A percentile compares a stretch with the other conserved stretches of the same genome.
Evolutionary conservation across 768 basidiomycete species (phyloP).

Genomic region (Xerocomus brunneocitrinus): DNA sequence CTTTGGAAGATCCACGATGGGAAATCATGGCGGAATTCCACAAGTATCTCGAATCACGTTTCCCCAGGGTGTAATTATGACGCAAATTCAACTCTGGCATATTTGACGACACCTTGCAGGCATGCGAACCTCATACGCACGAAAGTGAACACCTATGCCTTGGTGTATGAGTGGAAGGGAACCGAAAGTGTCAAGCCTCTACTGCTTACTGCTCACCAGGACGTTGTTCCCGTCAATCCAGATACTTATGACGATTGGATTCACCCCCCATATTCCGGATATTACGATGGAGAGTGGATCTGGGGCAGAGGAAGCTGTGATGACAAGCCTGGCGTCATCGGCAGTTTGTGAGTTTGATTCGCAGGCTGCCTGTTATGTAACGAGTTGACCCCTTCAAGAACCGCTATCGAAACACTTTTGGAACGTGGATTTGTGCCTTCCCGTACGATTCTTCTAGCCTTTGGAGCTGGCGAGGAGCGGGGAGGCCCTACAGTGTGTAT

Average conservation of each 20-base stretch:
- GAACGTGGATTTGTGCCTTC: constrained; percentile 28
- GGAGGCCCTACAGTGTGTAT: constrained; percentile 35
- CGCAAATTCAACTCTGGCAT: neutral
- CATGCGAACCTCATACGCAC: constrained; percentile 47
- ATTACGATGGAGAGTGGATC: constrained; percentile 41
- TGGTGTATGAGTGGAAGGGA: constrained; percentile 63
- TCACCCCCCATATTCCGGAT: constrained; percentile 47
- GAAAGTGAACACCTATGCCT: constrained; percentile 55
- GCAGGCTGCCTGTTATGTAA: neutral
- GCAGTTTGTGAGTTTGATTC: constrained; percentile 27
- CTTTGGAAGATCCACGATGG: constrained; percentile 46
- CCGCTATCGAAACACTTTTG: constrained; percentile 24
- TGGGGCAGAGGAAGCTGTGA: constrained; percentile 47
- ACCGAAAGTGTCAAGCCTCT: constrained; percentile 51
- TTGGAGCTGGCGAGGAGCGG: constrained; percentile 44
- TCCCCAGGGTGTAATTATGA: constrained; percentile 51
- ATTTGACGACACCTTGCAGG: constrained; percentile 24
- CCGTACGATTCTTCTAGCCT: constrained; percentile 30
- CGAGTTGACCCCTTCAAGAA: constrained; percentile 11
- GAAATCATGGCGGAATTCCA: constrained; percentile 24
- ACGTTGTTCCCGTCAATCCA: constrained; percentile 49
- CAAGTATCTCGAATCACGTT: constrained; percentile 38
- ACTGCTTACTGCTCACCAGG: constrained; percentile 45
- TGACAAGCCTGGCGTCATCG: constrained; percentile 38
- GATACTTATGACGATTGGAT: constrained; percentile 44